Base-by-base conservation (phyloP, 169 alveolate species). In the Plasmodium knowlesi region DNA sequence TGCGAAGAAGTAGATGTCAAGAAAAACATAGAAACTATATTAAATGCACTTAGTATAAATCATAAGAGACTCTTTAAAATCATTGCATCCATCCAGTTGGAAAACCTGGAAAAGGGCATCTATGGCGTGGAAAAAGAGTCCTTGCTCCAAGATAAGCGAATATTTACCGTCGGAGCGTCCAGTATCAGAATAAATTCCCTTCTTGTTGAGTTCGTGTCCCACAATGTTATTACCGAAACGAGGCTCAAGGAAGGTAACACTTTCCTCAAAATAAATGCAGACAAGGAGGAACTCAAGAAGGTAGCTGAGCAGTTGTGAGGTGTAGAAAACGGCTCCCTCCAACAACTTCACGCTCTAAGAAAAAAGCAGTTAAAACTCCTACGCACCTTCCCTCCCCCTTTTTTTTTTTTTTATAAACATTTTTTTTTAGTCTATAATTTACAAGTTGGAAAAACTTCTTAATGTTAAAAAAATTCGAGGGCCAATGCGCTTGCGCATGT, bases 31-130 rank as follows among this genome's bases (percentile, higher is more conserved):
- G 93, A 85, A 85, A 85, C 97, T 71, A 92, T 96, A 46, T 79
- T 96, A 37, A 92, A 89, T 50, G 97, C 97, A 5, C 70, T 96
- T 80, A 96, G 96, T 85, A 90, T 92, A 54, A 96, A 96, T 84
- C 97, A 96, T 92, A 95, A 94, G 83, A 88, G 96, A 54, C 92
- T 96, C 28, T 95, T 96, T 76, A 92, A 95, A 43, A 78, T 96
- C 70, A 93, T 96, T 53, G 97, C 96, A n/a, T 94, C 94, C 32
- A 95, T 96, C 34, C 97, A 96, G 82, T 74, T 95, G 34, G 97
- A 95, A 95, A 92, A 82, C 72, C 43, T 85, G 43, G 93, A 85
- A 74, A 85, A 85, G 79, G 93, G 93, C 25, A 85, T 85, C 22
- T 85, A 74, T 28, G 93, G 93, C 12, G 93, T 85, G 5, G 93